Evolutionary conservation across 768 basidiomycete species (phyloP).

Genomic region (Lactarius evosmus): DNA sequence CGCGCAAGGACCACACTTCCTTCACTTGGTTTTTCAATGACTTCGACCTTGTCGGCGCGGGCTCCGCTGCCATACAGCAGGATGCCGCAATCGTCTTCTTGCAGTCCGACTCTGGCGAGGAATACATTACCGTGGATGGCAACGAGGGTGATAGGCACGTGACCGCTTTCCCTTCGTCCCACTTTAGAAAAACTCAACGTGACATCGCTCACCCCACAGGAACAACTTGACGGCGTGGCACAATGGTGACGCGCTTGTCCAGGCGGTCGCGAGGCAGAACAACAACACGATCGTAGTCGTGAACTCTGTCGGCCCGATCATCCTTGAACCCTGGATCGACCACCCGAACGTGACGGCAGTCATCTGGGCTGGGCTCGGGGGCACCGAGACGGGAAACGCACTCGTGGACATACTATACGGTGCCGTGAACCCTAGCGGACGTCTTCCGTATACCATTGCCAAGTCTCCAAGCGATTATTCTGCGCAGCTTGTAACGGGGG

Average conservation of each 20-base stretch:
- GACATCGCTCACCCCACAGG: not conserved
- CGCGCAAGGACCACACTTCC: slow-evolving; percentile 60
- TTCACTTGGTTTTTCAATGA: slow-evolving; percentile 70
- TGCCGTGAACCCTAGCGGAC: slow-evolving; percentile 65
- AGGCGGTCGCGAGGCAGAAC: slow-evolving; percentile 60
- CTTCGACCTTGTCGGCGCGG: slow-evolving; percentile 53
- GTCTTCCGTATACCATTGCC: slow-evolving; percentile 72
- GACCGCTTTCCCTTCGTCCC: slow-evolving; percentile 30
- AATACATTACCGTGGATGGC: slow-evolving; percentile 56
- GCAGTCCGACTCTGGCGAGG: slow-evolving; percentile 36
- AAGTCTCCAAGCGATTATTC: slow-evolving; percentile 52
- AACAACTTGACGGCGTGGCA: slow-evolving; percentile 43
- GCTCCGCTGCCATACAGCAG: slow-evolving; percentile 43
- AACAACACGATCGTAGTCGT: slow-evolving; percentile 79
- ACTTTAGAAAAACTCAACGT: not conserved
- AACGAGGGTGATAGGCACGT: slow-evolving; percentile 54
- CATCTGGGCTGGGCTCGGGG: slow-evolving; percentile 51
- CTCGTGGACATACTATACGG: slow-evolving; percentile 80
- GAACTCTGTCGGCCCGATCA: slow-evolving; percentile 72
- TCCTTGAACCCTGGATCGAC: slow-evolving; percentile 66
- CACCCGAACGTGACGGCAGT: slow-evolving; percentile 72
- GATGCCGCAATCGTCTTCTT: slow-evolving; percentile 54
- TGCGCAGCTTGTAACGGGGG: slow-evolving; percentile 38
- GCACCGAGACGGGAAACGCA: slow-evolving; percentile 62
- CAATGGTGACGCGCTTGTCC: slow-evolving; percentile 41